These are phyloP conservation scores for Grosmannia clavigera DNA, from an alignment of 2,329 filamentous ascomycete species.

Conservation along the genomic window DNA sequence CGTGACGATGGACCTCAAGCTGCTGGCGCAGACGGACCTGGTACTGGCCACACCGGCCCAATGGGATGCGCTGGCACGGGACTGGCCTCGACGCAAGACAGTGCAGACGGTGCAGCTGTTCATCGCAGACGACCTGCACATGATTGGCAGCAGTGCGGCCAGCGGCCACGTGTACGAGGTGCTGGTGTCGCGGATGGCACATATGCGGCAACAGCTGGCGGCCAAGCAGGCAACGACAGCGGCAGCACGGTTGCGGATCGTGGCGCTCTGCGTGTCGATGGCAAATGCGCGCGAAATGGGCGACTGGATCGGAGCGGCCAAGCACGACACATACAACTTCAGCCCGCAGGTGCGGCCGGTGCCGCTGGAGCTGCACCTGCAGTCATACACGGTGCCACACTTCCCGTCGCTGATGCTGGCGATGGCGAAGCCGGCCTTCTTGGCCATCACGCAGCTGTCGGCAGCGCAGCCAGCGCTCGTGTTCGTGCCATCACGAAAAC, in stretches of 20 bases:
- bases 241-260: conserved; percentile 63
- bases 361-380: conserved; percentile 84
- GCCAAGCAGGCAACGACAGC: conserved; percentile 46
- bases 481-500: conserved; percentile 88
- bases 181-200: conserved; percentile 95
- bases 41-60: conserved; percentile 86
- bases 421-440: conserved; percentile 91
- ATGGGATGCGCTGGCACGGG: conserved; percentile 90
- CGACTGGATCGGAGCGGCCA: conserved; percentile 95
- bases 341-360: conserved; percentile 82
- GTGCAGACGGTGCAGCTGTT: conserved; percentile 82
- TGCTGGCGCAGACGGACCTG: conserved; percentile 77
- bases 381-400: conserved; percentile 90
- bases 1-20: conserved; percentile 77
- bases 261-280: conserved; percentile 83
- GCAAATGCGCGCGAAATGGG: conserved; percentile 89
- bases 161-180: conserved; percentile 89
- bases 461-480: conserved; percentile 80
- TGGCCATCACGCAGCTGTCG: conserved; percentile 78
- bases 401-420: conserved; percentile 97
- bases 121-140: conserved; percentile 89
- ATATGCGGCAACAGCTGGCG: conserved; percentile 81
- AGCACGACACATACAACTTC: conserved; percentile 98
- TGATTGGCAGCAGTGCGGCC: conserved; percentile 81
- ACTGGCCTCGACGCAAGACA: conserved; percentile 95